Evolutionary conservation across 805 yeast genomes (phyloP).

Genomic region (Candida rishiriensis): DNA sequence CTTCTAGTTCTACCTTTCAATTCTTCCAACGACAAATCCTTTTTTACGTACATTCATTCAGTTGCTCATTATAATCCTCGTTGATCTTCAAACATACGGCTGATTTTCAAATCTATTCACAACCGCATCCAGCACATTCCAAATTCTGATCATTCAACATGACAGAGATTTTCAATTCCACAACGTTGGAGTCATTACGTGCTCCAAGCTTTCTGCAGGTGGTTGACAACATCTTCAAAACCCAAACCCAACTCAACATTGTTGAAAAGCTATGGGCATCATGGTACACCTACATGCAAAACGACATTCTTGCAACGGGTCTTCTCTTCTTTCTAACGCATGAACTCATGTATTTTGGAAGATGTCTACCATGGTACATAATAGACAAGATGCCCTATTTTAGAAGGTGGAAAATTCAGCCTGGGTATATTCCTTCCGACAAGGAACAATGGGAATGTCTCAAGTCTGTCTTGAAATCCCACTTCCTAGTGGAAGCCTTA

Average conservation of each 20-base stretch:
- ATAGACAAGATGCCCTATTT: slow-evolving; percentile 51
- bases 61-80: too few relatives aligned
- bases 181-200: slow-evolving; percentile 19
- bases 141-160: slow-evolving; percentile 5
- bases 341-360: slow-evolving; percentile 53
- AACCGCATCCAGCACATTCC: too few relatives aligned
- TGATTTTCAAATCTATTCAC: too few relatives aligned
- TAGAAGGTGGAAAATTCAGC: slow-evolving; percentile 51
- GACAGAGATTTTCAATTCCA: slow-evolving; percentile 32
- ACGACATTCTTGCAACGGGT: slow-evolving; percentile 56
- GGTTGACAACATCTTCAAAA: slow-evolving; percentile 30
- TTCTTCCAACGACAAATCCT: too few relatives aligned
- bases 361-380: slow-evolving; percentile 56
- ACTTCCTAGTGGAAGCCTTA: slow-evolving; percentile 53
- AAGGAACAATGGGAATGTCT: slow-evolving; percentile 61
- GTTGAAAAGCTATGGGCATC: slow-evolving; percentile 51
- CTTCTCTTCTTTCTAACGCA: slow-evolving; percentile 50
- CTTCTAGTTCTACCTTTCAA: too few relatives aligned
- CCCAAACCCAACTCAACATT: slow-evolving; percentile 39
- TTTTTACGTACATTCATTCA: too few relatives aligned
- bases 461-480: slow-evolving; percentile 52
- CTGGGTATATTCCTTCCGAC: slow-evolving; percentile 45
- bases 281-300: slow-evolving; percentile 49
- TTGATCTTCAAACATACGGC: too few relatives aligned
- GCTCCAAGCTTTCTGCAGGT: slow-evolving; percentile 32